These are phyloP conservation scores for Dryas alaskensis DNA, from an alignment of 306 rosid genomes.

Conservation along the genomic window DNA sequence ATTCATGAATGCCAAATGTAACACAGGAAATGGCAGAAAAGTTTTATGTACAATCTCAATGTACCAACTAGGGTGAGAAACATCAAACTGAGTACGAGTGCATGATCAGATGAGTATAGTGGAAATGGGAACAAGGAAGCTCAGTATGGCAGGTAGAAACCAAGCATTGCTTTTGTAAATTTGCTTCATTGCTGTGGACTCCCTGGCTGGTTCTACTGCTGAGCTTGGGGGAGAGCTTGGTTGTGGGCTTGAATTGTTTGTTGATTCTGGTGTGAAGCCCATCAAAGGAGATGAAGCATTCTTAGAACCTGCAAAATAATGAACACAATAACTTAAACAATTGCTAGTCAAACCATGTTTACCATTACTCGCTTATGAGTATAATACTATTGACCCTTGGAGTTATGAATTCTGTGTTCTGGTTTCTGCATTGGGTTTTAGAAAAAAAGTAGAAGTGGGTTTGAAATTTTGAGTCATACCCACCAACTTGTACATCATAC, in stretches of 20 bases:
- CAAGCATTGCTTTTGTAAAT: background rate
- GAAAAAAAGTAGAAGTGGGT: no score
- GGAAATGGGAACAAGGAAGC: slow-evolving; percentile 11
- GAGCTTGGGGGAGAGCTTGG: no score
- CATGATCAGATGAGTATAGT: slow-evolving; percentile 1
- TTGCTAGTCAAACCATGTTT: no score
- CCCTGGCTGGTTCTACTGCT: background rate
- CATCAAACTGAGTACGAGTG: background rate
- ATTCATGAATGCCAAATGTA: no score
- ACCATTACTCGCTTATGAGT: no score
- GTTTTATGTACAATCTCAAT: background rate
- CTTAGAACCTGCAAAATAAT: slow-evolving; percentile 16
- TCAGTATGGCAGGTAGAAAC: slow-evolving; percentile 20
- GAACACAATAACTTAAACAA: background rate
- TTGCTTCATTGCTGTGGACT: slow-evolving; percentile 10
- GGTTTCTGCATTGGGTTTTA: no score
- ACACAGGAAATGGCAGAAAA: no score
- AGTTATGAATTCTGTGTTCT: no score
- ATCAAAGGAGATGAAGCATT: slow-evolving; percentile 16
- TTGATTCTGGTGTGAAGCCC: slow-evolving; percentile 6
- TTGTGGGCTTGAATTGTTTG: slow-evolving; percentile 5
- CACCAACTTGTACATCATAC: background rate
- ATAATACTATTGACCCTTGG: no score
- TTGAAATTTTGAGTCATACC: no score
- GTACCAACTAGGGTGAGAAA: background rate